Conservation (phyloP, 257 asterid species). For the Solanum chaucha region DNA sequence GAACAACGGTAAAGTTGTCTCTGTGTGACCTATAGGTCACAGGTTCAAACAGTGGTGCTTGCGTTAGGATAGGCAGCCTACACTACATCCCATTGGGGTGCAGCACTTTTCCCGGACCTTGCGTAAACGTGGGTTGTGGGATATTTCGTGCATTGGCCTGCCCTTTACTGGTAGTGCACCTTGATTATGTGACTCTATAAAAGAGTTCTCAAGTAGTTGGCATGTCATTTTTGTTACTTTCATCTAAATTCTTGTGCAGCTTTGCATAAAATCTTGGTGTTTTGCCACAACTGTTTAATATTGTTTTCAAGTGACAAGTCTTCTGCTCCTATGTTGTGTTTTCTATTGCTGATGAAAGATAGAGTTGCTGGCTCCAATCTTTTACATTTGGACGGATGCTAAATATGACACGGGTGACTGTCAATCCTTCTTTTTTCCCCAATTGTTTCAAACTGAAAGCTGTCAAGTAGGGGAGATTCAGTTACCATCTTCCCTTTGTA, state of each 20-base stretch:
- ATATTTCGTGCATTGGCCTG: not conserved
- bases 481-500: not conserved
- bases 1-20: not conserved
- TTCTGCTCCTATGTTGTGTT: not conserved
- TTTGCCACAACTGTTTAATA: not conserved
- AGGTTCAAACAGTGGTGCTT: not conserved
- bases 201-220: not conserved
- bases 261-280: not conserved
- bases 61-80: not conserved
- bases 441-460: not conserved
- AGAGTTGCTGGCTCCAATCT: not conserved
- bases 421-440: not conserved
- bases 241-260: not conserved
- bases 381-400: not conserved
- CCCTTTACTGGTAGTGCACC: not conserved
- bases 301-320: not conserved
- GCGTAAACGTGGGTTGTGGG: not conserved
- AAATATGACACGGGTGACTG: not conserved
- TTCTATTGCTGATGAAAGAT: not conserved
- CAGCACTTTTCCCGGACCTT: not conserved
- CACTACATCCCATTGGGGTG: not conserved
- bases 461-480: not conserved
- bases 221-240: not conserved
- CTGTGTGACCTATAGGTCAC: not conserved
- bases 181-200: not conserved